These are phyloP conservation scores for Glaciozyma martinii DNA, from an alignment of 768 basidiomycete species.

Conservation along the genomic window DNA sequence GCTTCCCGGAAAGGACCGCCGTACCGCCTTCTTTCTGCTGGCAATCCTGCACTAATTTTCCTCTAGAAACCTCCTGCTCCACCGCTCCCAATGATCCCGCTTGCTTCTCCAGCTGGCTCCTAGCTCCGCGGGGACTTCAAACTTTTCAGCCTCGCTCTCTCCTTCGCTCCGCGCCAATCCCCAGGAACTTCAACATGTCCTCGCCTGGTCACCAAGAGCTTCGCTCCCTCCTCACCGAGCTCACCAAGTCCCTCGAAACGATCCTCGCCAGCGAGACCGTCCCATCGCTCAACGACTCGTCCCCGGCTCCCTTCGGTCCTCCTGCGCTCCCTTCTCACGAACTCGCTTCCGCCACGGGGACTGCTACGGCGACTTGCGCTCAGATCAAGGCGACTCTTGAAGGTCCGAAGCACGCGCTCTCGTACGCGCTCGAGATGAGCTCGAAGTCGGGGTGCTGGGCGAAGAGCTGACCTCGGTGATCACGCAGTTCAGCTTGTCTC, in stretches of 20 bases:
- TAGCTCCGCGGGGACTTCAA: background rate
- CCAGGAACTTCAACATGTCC: background rate
- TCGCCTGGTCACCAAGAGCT: background rate
- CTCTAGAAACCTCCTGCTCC: too few species aligned
- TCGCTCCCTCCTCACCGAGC: background rate
- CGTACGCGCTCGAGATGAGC: background rate
- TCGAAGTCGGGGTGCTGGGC: background rate
- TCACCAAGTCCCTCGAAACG: background rate
- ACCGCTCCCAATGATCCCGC: too few species aligned
- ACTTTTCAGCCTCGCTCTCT: background rate
- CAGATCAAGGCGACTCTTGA: background rate
- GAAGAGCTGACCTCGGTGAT: conserved; percentile 39
- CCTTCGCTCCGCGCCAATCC: background rate
- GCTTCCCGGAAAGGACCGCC: too few species aligned
- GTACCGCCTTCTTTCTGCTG: too few species aligned
- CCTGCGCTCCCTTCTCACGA: background rate
- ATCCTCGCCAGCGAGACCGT: background rate
- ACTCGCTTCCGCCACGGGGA: too few species aligned
- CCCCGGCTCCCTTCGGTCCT: background rate
- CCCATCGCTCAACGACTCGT: background rate
- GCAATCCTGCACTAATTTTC: too few species aligned
- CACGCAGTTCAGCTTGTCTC: conserved; percentile 34
- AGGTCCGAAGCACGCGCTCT: background rate
- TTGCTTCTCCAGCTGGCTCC: too few species aligned
- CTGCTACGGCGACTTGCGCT: background rate